Base-by-base conservation (phyloP, 768 basidiomycete species). In the Podaxis carcinomalis region DNA sequence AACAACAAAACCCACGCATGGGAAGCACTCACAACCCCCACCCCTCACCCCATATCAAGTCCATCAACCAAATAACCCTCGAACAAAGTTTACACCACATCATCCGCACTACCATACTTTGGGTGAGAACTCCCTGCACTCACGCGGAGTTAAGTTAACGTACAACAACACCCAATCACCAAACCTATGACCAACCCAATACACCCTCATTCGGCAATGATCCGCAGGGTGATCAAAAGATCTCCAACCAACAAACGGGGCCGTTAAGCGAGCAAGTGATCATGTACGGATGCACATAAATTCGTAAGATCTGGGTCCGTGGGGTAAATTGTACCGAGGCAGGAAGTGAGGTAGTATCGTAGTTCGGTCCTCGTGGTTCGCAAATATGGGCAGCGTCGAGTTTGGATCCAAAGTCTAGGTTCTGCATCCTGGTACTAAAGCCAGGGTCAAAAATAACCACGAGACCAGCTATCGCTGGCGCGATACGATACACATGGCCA, bases 211-310 rank as follows among this genome's bases (percentile, higher is more conserved):
- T 37, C 7, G 52, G 52, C 3, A 54, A 54, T 54, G 52, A 54
- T 54, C 52, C 37, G 52, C 52, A 54, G 52, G 52, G 52, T 10
- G 19, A 54, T 54, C 52, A 54, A 54, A 4, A 49, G 7, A 13
- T 23, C 47, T 7, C 25, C 21, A 49, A 27, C 47, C 47, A 27
- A 21, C 4, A 10, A 32, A 32, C 28, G 28, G 28, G 28, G 32
- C 32, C 32, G 32, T 32, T 2, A 32, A 32, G 32, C 7, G 32
- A 32, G 9, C 32, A 32, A 32, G 32, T 9, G 32, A 32, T 32
- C 32, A 32, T 32, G 32, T 7, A 32, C 32, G 32, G 32, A 3
- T 32, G 32, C 32, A 32, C 32, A 32, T 9, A 32, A 32, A 32
- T 32, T 32, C 32, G 32, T 6, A 32, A 32, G 32, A 9, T 32